Percentiles rank a stretch among this genome's conserved stretches.
Conservation (phyloP, 306 rosid species). For the Glycyrrhiza uralensis region DNA sequence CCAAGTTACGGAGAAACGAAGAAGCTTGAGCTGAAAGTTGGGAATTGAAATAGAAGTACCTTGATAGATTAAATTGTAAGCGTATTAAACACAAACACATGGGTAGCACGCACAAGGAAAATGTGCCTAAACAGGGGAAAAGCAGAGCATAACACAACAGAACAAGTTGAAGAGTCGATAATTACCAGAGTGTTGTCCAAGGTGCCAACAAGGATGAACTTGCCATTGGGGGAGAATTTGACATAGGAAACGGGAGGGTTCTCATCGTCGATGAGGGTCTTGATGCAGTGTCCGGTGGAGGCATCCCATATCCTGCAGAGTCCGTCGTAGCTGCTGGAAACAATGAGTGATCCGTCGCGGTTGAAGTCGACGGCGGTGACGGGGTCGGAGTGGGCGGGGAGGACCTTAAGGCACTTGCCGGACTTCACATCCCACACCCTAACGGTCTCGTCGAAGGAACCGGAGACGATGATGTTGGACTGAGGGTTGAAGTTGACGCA, state of each 20-base stretch:
- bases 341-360: slow-evolving; percentile 80
- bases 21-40: background rate
- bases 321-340: slow-evolving; percentile 98
- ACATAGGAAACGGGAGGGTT: slow-evolving; percentile 94
- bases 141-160: too few relatives aligned
- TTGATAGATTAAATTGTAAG: background rate
- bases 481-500: slow-evolving; percentile 94
- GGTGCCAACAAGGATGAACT: slow-evolving; percentile 90
- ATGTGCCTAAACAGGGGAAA: too few relatives aligned
- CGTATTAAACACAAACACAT: background rate
- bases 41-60: background rate
- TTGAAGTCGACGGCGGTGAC: slow-evolving; percentile 94
- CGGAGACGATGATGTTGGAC: slow-evolving; percentile 82
- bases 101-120: background rate
- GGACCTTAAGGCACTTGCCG: slow-evolving; percentile 81
- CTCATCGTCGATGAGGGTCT: slow-evolving; percentile 91
- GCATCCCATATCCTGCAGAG: slow-evolving; percentile 89
- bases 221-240: slow-evolving; percentile 86
- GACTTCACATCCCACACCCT: slow-evolving; percentile 92
- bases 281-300: slow-evolving; percentile 87
- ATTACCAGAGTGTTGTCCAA: slow-evolving; percentile 83
- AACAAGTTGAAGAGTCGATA: too few relatives aligned
- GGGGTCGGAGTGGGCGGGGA: slow-evolving; percentile 95
- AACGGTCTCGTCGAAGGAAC: slow-evolving; percentile 94
- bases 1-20: background rate